Evolutionary conservation across 2,329 filamentous ascomycete genomes (phyloP), one percentile per base, ranked within the genome.

Genomic region (Aspergillus fructus): DNA sequence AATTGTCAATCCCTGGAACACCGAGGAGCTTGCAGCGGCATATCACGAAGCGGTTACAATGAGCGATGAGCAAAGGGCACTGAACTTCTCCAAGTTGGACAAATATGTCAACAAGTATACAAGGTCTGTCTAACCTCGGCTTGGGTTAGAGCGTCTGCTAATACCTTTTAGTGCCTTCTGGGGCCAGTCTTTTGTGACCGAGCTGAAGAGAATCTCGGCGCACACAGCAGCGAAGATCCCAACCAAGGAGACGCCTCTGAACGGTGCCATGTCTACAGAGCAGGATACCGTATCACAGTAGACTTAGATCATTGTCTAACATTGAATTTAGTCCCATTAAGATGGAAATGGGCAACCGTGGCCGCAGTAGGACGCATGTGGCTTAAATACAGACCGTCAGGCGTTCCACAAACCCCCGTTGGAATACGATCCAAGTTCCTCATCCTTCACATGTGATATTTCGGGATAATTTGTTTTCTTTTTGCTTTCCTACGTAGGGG

Each of bases 1-100:
- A 51, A 93, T 97, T 53, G 91, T 97, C 69, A 99, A 99, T 76
- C 94, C 94, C 1, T 99, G 94, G 94, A 97, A 97, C 74, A 97
- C 93, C 0, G 93, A 97, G 71, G 93, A 97, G 74, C 81, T 97
- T 39, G 93, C 93, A 41, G 90, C 92, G 67, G 91, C 93, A 5
- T 93, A 97, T 65, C 90, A 97, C 74, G 92, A 96, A 64, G 91
- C 93, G n/a, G 92, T 97, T 43, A 96, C 93, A 54, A 97, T 97
- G 91, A 89, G 89, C 53, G 86, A 92, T 17, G 93, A 96, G 75
- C 89, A 94, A 77, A 87, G 92, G 53, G 86, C 88, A 59, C 81
- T 88, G 56, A 97, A 97, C 76, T 97, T 91, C 78, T 86, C 89
- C 71, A 97, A 97, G 76, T 81, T 99, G 58, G 90, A 94, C 71